These are phyloP conservation scores for Pachysandra terminalis DNA, from an alignment of 164 flowering plant genomes.

Conservation along the genomic window DNA sequence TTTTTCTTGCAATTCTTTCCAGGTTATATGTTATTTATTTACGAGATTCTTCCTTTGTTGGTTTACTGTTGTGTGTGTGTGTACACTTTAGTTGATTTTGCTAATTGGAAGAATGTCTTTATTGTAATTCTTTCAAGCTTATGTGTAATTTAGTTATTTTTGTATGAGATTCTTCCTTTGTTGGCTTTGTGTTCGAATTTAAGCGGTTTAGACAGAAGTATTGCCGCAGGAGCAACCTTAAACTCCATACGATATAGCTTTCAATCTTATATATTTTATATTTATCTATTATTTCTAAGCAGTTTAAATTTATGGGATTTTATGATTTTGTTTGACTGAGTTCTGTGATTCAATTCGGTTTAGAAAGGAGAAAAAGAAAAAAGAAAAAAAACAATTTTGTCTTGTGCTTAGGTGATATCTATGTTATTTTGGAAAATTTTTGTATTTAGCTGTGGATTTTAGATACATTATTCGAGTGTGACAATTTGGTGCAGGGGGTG, in stretches of 20 bases:
- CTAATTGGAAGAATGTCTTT: not conserved
- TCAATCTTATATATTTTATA: too few relatives aligned
- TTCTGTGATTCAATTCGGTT: not conserved
- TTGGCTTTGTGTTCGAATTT: not conserved
- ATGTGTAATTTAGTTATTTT: not conserved
- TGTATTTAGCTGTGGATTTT: not conserved
- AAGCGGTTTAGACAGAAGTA: too few relatives aligned
- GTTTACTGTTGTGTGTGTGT: too few relatives aligned
- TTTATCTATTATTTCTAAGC: too few relatives aligned
- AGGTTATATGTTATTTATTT: too few relatives aligned
- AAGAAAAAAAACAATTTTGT: not conserved
- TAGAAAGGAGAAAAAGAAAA: too few relatives aligned
- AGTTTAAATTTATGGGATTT: not conserved
- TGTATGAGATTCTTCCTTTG: not conserved
- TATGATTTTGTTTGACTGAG: too few relatives aligned
- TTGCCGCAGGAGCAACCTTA: too few relatives aligned
- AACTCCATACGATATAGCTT: too few relatives aligned
- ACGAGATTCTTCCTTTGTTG: too few relatives aligned
- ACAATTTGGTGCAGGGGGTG: constrained; percentile 31
- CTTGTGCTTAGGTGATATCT: not conserved
- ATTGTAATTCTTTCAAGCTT: not conserved
- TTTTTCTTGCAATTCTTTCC: too few relatives aligned
- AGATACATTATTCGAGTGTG: constrained; percentile 2
- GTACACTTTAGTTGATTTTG: not conserved
- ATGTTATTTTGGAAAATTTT: not conserved